These are phyloP conservation scores for Perkinsus marinus DNA, from an alignment of 169 alveolate genomes.

Conservation along the genomic window DNA sequence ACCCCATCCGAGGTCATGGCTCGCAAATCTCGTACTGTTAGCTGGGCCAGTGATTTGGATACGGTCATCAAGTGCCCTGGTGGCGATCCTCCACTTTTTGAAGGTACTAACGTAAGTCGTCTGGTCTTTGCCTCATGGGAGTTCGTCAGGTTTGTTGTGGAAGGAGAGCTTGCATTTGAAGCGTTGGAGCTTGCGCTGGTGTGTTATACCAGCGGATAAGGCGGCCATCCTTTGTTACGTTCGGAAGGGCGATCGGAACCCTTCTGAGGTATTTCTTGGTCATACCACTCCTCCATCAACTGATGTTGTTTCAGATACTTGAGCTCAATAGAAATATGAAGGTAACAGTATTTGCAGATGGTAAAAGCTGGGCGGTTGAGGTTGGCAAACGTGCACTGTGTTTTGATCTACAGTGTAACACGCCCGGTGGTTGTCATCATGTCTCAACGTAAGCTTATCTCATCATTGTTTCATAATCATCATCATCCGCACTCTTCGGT, in stretches of 20 bases:
- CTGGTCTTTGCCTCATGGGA: too few relatives aligned
- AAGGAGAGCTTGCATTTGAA: background rate
- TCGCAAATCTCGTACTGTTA: background rate
- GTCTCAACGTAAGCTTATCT: background rate
- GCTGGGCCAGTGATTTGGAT: background rate
- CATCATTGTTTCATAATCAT: too few relatives aligned
- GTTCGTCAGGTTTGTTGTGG: background rate
- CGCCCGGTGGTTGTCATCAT: background rate
- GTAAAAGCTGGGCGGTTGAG: background rate
- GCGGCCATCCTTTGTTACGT: background rate
- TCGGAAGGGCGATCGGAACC: background rate
- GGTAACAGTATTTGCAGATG: background rate
- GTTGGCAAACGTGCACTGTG: background rate
- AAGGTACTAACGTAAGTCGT: too few relatives aligned
- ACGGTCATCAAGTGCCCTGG: background rate
- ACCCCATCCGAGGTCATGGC: background rate
- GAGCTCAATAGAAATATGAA: background rate
- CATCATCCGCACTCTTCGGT: background rate
- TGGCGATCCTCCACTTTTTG: background rate
- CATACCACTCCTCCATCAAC: too few relatives aligned
- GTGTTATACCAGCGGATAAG: background rate
- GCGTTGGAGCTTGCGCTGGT: background rate
- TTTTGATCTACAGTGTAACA: background rate
- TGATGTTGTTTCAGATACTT: background rate
- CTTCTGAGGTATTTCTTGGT: background rate